phyloP scores from a whole-genome alignment of 345 rosid species.

The Brassica carinata region DNA sequence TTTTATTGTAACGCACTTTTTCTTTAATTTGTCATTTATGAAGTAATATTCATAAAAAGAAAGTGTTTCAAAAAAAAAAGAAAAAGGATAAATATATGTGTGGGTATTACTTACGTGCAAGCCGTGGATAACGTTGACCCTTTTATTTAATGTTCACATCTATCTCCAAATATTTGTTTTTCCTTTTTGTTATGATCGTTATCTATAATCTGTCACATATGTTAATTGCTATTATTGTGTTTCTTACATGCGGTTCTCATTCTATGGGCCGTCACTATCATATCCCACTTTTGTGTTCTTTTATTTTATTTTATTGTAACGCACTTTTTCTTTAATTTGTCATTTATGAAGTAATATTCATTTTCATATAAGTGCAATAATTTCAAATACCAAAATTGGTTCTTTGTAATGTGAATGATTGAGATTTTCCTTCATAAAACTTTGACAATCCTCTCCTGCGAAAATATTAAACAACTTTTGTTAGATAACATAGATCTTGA shows the following conservation, averaged over 20 bases:
- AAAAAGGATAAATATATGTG: constrained; percentile 33
- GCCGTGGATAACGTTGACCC: constrained; percentile 49
- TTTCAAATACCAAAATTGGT: neutral
- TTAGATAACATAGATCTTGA: constrained; percentile 25
- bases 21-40: too few species aligned
- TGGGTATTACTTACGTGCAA: constrained; percentile 41
- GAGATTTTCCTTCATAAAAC: constrained; percentile 75
- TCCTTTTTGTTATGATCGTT: neutral
- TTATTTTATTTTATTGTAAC: neutral
- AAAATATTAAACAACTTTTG: neutral
- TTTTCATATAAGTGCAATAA: constrained; percentile 5
- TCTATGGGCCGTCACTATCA: constrained; percentile 21
- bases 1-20: too few species aligned
- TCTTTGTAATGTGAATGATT: constrained; percentile 59
- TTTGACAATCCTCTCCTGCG: constrained; percentile 79
- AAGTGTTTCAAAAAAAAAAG: neutral
- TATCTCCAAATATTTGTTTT: constrained; percentile 14
- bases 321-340: too few species aligned
- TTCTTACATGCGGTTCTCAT: constrained; percentile 31
- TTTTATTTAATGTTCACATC: constrained; percentile 18
- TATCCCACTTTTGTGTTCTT: constrained; percentile 12
- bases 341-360: too few species aligned
- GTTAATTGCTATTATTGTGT: constrained; percentile 38
- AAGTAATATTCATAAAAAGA: too few species aligned
- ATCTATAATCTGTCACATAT: constrained; percentile 30